Evolutionary conservation across 2,329 filamentous ascomycete genomes (phyloP).

Genomic region (Penicillium janthinellum): DNA sequence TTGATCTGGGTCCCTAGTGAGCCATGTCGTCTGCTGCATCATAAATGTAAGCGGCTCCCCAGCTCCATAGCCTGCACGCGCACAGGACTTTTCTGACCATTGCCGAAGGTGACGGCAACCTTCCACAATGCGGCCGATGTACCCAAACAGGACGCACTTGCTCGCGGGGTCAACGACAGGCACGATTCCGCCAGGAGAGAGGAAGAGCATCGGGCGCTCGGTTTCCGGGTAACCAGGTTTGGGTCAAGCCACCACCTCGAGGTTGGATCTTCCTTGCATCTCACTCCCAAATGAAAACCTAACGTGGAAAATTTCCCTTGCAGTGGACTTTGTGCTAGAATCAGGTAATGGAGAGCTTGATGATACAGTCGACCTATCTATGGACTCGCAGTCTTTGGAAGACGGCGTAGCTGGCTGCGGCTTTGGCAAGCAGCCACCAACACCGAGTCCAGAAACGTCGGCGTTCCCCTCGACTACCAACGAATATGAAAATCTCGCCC

Average conservation of each 20-base stretch:
- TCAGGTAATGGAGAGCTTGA: slow-evolving; percentile 21
- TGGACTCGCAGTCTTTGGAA: background rate
- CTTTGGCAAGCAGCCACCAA: background rate
- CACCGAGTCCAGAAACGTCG: background rate
- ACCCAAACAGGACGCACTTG: slow-evolving; percentile 20
- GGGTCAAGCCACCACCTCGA: slow-evolving; percentile 25
- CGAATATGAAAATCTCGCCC: background rate
- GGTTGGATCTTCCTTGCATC: slow-evolving; percentile 10
- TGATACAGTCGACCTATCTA: background rate
- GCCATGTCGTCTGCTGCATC: slow-evolving; percentile 24
- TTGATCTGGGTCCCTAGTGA: slow-evolving; percentile 14
- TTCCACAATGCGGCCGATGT: slow-evolving; percentile 25
- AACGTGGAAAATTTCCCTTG: background rate
- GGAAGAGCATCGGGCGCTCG: slow-evolving; percentile 13
- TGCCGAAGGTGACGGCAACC: slow-evolving; percentile 18
- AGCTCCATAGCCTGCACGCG: background rate
- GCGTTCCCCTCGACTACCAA: background rate
- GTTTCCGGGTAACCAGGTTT: slow-evolving; percentile 26
- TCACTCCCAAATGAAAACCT: background rate
- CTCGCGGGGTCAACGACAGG: slow-evolving; percentile 11
- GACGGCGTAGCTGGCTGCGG: background rate
- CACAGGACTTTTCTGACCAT: background rate
- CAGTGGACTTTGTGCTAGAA: slow-evolving; percentile 28
- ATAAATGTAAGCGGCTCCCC: slow-evolving; percentile 19
- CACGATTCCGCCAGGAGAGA: slow-evolving; percentile 19